Percentiles rank a stretch among this genome's conserved stretches.
These are phyloP conservation scores for Exophiala oligosperma DNA, from an alignment of 2,329 filamentous ascomycete species.

Conservation along the genomic window DNA sequence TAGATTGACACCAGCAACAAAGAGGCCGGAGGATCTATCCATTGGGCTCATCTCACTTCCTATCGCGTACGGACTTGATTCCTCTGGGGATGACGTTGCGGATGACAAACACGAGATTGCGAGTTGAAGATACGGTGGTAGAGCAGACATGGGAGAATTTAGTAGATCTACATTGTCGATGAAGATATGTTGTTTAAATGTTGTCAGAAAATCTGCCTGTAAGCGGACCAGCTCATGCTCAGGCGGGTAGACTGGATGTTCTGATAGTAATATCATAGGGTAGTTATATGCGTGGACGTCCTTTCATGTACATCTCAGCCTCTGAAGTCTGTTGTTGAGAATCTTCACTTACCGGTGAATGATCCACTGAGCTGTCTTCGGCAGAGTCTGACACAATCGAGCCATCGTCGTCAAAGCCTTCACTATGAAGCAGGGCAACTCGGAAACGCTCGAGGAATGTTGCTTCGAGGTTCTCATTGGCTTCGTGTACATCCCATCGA, in stretches of 20 bases:
- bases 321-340: neutral
- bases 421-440: slow-evolving; percentile 4
- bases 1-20: slow-evolving; percentile 3
- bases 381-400: neutral
- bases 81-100: neutral
- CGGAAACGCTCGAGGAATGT: slow-evolving; percentile 7
- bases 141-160: neutral
- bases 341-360: neutral
- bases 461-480: slow-evolving; percentile 4
- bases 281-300: slow-evolving; percentile 9
- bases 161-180: slow-evolving; percentile 2
- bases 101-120: slow-evolving; percentile 10
- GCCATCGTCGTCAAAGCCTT: neutral
- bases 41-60: neutral
- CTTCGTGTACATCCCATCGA: slow-evolving; percentile 9
- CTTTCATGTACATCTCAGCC: neutral
- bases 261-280: slow-evolving; percentile 12
- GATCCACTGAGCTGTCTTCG: neutral
- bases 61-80: neutral
- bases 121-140: slow-evolving; percentile 15
- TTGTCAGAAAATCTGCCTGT: slow-evolving; percentile 3
- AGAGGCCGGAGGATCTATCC: slow-evolving; percentile 1
- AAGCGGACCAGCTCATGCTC: slow-evolving; percentile 3
- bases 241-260: slow-evolving; percentile 1
- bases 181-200: slow-evolving; percentile 15